Conservation (phyloP, 768 basidiomycete genomes). For the Paxillus ammoniavirescens region DNA sequence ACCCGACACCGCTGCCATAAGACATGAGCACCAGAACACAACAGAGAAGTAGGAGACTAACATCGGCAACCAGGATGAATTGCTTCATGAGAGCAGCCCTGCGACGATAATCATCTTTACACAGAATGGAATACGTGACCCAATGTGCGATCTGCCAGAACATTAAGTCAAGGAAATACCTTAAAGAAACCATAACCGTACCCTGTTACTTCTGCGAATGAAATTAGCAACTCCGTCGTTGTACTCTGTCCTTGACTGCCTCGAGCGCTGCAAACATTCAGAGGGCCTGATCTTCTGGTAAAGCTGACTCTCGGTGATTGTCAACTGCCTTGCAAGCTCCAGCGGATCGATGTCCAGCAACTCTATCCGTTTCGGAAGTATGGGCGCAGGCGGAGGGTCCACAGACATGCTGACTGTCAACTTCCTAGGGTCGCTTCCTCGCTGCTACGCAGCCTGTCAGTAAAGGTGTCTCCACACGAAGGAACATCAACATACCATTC, state of each 20-base stretch:
- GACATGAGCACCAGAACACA: constrained; percentile 1
- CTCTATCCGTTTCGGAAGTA: constrained; percentile 46
- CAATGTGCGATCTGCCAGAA: constrained; percentile 51
- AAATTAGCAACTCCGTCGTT: constrained; percentile 55
- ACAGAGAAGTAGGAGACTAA: constrained; percentile 29
- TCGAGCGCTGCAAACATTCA: constrained; percentile 61
- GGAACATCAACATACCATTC: constrained; percentile 40
- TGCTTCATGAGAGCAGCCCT: constrained; percentile 63
- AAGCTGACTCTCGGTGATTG: constrained; percentile 58
- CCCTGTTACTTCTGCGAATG: constrained; percentile 58
- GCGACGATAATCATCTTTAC: constrained; percentile 55
- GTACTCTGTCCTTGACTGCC: constrained; percentile 41
- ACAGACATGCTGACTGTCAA: constrained; percentile 35
- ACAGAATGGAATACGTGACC: constrained; percentile 58
- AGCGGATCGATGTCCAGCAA: constrained; percentile 60
- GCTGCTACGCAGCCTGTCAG: constrained; percentile 11
- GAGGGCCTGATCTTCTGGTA: constrained; percentile 58
- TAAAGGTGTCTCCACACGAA: background rate
- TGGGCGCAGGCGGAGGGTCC: constrained; percentile 49
- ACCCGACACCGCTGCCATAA: constrained; percentile 51
- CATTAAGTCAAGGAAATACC: background rate
- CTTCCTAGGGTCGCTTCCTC: constrained; percentile 33
- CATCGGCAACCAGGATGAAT: constrained; percentile 65
- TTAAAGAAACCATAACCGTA: constrained; percentile 20
- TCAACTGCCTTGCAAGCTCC: constrained; percentile 67